A percentile compares a stretch with the other conserved stretches of the same genome.
These are phyloP conservation scores for Eucalyptus tenuipes DNA, from an alignment of 345 rosid genomes.

Conservation along the genomic window DNA sequence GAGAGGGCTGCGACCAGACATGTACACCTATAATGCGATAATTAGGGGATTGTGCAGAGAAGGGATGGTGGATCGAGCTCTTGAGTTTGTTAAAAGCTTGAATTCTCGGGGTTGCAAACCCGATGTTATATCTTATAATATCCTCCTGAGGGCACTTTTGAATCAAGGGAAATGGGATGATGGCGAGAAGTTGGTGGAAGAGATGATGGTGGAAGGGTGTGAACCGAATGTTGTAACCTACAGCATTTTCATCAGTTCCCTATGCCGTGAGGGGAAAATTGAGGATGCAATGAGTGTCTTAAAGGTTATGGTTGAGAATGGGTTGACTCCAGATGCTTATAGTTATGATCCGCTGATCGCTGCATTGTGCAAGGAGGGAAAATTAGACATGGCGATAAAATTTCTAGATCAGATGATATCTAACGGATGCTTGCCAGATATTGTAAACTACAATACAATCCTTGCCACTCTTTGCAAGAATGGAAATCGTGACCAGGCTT, in stretches of 20 bases:
- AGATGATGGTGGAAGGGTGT: slow-evolving; percentile 46
- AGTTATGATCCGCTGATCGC: slow-evolving; percentile 79
- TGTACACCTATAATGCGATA: slow-evolving; percentile 57
- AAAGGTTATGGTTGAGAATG: slow-evolving; percentile 46
- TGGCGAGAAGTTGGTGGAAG: slow-evolving; percentile 47
- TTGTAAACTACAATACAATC: slow-evolving; percentile 72
- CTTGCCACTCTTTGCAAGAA: slow-evolving; percentile 59
- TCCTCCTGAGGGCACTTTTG: slow-evolving; percentile 46
- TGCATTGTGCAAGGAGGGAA: slow-evolving; percentile 67
- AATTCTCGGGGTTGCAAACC: slow-evolving; percentile 47
- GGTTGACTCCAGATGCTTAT: slow-evolving; percentile 53
- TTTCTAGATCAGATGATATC: slow-evolving; percentile 67
- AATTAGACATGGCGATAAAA: slow-evolving; percentile 58
- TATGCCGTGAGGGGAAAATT: slow-evolving; percentile 56
- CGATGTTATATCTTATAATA: slow-evolving; percentile 60
- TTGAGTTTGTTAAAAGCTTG: slow-evolving; percentile 39
- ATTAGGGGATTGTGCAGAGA: slow-evolving; percentile 72
- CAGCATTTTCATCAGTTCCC: slow-evolving; percentile 51
- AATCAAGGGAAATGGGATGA: slow-evolving; percentile 61
- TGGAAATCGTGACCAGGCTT: slow-evolving; percentile 60
- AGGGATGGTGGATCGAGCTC: slow-evolving; percentile 43
- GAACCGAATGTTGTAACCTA: slow-evolving; percentile 62
- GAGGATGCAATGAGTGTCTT: slow-evolving; percentile 54
- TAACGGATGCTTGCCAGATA: slow-evolving; percentile 73
- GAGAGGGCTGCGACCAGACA: slow-evolving; percentile 54